Base-by-base conservation (phyloP, 805 yeast genomes). In the Candida takata region DNA sequence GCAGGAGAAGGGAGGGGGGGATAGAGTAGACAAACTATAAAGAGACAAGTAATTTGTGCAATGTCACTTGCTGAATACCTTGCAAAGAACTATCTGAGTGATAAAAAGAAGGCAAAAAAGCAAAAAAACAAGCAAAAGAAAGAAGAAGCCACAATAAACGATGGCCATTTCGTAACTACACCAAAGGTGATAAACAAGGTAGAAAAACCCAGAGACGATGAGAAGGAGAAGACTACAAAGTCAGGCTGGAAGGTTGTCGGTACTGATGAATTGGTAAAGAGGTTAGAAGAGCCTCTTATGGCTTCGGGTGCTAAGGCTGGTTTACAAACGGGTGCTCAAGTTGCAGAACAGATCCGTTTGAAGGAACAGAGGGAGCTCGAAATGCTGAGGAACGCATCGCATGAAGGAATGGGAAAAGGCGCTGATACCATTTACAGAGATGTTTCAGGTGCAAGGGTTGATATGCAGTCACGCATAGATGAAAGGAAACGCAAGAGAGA, bases 361-460 rank as follows among this genome's bases (percentile, higher is more conserved):
- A 65, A 65, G 33, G 59, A 54, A 25, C 43, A 40, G 12, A 37
- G 33, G 13, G 59, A 53, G 19, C 36, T 39, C 24, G 33, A 30
- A 39, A 47, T 40, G 34, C 25, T 54, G 6, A 35, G 40, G 37
- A 17, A 27, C 9, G 21, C 27, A 28, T 42, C 40, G 5, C 32
- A 35, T 5, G 28, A 37, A n/a, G 43, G 31, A 6, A 33, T 37
- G 24, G 49, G 44, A 1, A 34, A 28, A 11, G 40, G 45, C 13
- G 41, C 47, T 8, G 54, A 58, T 27, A 76, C 82, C 0, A 61
- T 75, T 1, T 72, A 70, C 47, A 69, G 92, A 64, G 90, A 83
- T 50, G 59, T 70, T 3, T 51, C 67, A 2, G 94, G 94, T 13
- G 60, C 71, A 23, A 64, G 61, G 15, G 59, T 79, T 4, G 70